Base-by-base conservation (phyloP, 225 moss, liverwort and hornwort species). In the Rhytidiadelphus loreus region DNA sequence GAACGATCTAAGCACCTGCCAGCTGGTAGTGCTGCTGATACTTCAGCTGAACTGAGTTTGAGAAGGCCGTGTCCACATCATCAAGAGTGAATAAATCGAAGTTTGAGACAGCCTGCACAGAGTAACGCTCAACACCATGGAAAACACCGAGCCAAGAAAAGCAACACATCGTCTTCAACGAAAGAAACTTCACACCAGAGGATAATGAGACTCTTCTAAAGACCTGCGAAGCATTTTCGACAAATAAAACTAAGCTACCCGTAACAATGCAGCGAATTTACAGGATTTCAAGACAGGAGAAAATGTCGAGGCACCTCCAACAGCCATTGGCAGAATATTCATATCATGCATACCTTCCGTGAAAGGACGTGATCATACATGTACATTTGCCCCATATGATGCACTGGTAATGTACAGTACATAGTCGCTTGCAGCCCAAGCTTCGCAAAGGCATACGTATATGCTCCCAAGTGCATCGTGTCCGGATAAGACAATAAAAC, bases 301-400 rank as follows among this genome's bases (percentile, higher is more conserved):
- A 56, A 85, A 82, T 44, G 29, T 35, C 86, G 43, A 79, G 32
- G 75, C 75, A 69, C 61, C 73, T 52, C 66, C 39, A 83, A 53
- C 22, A 85, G 60, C 37, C 41, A 44, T 70, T 77, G 58, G 76
- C 59, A 69, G 28, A 58, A 88, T 71, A 77, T 61, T 60, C 48
- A 59, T 71, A 39, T 43, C 81, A 82, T 68, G 59, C 92, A 93
- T 93, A 97, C 97, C 96, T 92, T 95, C 58, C 99, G 95, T 78
- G 99, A 99, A 69, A 97, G 95, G 79, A 95, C 96, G 87, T 99
- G 99, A 92, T 99, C 97, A 82, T 99, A 99, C 99, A 99, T 97
- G 90, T 97, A 99, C 99, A 99, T 99, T 91, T 97, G 99, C 50
- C 99, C 99, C 99, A 99, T 96, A 58, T 95, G 96, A 63, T 97